Percentiles rank a stretch among this genome's conserved stretches.
phyloP scores from a whole-genome alignment of 2,329 filamentous ascomycete species.

The Trichophyton simii region DNA sequence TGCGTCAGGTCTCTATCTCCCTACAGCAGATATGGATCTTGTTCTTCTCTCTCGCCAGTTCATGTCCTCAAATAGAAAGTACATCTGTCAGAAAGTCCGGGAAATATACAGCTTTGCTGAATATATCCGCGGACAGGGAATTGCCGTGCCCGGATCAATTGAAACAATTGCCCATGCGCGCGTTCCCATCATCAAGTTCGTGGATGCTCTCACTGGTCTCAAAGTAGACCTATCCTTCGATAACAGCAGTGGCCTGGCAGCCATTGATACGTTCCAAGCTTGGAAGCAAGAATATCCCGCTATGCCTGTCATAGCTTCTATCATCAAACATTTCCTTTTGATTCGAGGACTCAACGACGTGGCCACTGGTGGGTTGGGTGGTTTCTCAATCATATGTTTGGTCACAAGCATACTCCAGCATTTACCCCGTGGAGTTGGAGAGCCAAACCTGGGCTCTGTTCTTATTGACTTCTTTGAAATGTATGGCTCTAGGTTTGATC shows the following conservation, averaged over 20 bases:
- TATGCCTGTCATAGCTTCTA: slow-evolving; percentile 72
- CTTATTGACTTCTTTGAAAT: slow-evolving; percentile 80
- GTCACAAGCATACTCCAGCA: slow-evolving; percentile 79
- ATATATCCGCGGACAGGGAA: slow-evolving; percentile 43
- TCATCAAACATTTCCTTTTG: slow-evolving; percentile 84
- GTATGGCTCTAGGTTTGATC: slow-evolving; percentile 74
- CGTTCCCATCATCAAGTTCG: slow-evolving; percentile 85
- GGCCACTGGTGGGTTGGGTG: slow-evolving; percentile 77
- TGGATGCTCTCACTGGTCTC: slow-evolving; percentile 63
- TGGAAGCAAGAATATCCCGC: slow-evolving; percentile 73
- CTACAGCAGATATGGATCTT: slow-evolving; percentile 84
- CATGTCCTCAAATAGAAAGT: slow-evolving; percentile 39
- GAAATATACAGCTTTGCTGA: slow-evolving; percentile 50
- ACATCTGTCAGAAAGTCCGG: slow-evolving; percentile 40
- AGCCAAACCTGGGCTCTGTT: slow-evolving; percentile 63
- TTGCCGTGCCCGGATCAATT: slow-evolving; percentile 48
- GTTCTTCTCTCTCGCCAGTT: slow-evolving; percentile 59
- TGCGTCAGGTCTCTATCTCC: slow-evolving; percentile 66
- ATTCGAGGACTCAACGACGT: slow-evolving; percentile 90
- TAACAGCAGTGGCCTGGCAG: slow-evolving; percentile 67
- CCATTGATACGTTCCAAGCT: slow-evolving; percentile 63
- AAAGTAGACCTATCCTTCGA: slow-evolving; percentile 93
- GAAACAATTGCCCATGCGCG: slow-evolving; percentile 62
- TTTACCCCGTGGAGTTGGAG: slow-evolving; percentile 56
- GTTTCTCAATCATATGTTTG: slow-evolving; percentile 87